A percentile compares a stretch with the other conserved stretches of the same genome.
These are phyloP conservation scores for Meripilus lineatus DNA, from an alignment of 1,284 basidiomycete genomes.

Conservation along the genomic window DNA sequence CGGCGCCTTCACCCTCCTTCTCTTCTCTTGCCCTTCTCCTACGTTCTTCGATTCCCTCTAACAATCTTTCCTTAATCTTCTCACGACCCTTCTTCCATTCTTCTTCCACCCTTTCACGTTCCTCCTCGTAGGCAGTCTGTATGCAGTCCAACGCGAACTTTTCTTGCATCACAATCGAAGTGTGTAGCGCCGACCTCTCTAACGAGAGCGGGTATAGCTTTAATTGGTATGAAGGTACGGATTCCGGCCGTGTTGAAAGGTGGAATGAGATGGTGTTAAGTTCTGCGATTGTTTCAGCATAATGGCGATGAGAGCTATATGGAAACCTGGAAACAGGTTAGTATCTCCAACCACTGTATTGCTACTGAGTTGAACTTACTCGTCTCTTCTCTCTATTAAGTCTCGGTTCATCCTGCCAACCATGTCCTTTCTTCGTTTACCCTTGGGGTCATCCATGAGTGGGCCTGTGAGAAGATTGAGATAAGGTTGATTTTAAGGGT, in stretches of 20 bases:
- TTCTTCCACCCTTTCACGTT: constrained; percentile 69
- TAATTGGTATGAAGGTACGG: constrained; percentile 57
- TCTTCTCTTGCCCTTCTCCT: constrained; percentile 71
- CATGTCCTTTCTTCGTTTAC: constrained; percentile 60
- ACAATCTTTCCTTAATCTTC: constrained; percentile 61
- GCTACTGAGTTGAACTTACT: constrained; percentile 42
- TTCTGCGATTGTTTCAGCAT: constrained; percentile 47
- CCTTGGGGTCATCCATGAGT: constrained; percentile 38
- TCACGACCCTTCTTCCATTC: constrained; percentile 72
- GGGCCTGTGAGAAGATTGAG: constrained; percentile 6
- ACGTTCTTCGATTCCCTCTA: constrained; percentile 81
- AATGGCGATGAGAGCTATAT: constrained; percentile 42
- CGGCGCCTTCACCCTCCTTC: constrained; percentile 73
- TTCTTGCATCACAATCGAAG: constrained; percentile 60
- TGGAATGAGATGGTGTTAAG: constrained; percentile 53
- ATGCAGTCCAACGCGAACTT: constrained; percentile 56
- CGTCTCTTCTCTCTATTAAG: constrained; percentile 64
- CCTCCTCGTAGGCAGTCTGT: constrained; percentile 69
- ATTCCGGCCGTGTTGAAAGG: constrained; percentile 62
- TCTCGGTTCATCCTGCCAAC: constrained; percentile 67
- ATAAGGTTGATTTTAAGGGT: not conserved
- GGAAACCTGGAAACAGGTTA: too few species aligned
- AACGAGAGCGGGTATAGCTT: constrained; percentile 66
- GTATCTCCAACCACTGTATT: constrained; percentile 2
- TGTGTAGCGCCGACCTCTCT: constrained; percentile 67